These are phyloP conservation scores for Phycomyces blakesleeanus DNA, from an alignment of 192 early-diverging fungal genomes.

Conservation along the genomic window DNA sequence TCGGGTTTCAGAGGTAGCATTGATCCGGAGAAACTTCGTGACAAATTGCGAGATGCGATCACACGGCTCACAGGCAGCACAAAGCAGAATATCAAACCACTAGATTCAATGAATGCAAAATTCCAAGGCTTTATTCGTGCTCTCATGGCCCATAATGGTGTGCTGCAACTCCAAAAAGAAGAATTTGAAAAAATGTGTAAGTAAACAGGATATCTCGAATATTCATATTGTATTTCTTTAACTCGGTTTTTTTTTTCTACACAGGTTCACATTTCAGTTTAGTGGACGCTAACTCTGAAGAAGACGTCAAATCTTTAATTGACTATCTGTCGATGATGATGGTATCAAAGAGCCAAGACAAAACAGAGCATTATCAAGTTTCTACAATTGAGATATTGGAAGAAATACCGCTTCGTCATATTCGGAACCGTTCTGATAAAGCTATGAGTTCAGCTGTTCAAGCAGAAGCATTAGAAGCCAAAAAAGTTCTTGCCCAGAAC, in stretches of 20 bases:
- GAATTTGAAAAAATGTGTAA: slow-evolving; percentile 25
- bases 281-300: not conserved
- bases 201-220: not conserved
- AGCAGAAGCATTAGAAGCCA: slow-evolving; percentile 6
- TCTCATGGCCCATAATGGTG: slow-evolving; percentile 6
- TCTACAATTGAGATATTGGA: slow-evolving; percentile 16
- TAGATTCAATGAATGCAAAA: slow-evolving; percentile 13
- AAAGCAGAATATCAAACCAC: not conserved
- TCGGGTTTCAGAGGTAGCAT: slow-evolving; percentile 10
- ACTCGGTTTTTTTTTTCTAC: not conserved
- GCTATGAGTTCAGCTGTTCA: not conserved
- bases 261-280: slow-evolving; percentile 23
- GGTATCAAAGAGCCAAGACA: not conserved
- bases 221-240: not conserved
- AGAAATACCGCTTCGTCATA: slow-evolving; percentile 15
- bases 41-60: not conserved
- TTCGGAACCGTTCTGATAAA: slow-evolving; percentile 2
- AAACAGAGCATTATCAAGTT: slow-evolving; percentile 20
- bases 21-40: slow-evolving; percentile 2
- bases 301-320: slow-evolving; percentile 20
- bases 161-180: slow-evolving; percentile 17
- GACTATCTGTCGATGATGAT: slow-evolving; percentile 22
- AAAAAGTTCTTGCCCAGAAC: slow-evolving; percentile 18
- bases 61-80: not conserved
- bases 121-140: slow-evolving; percentile 19